Percentiles rank a stretch among this genome's conserved stretches.
These are phyloP conservation scores for Microcyclospora pomicola DNA, from an alignment of 2,329 filamentous ascomycete genomes.

Conservation along the genomic window DNA sequence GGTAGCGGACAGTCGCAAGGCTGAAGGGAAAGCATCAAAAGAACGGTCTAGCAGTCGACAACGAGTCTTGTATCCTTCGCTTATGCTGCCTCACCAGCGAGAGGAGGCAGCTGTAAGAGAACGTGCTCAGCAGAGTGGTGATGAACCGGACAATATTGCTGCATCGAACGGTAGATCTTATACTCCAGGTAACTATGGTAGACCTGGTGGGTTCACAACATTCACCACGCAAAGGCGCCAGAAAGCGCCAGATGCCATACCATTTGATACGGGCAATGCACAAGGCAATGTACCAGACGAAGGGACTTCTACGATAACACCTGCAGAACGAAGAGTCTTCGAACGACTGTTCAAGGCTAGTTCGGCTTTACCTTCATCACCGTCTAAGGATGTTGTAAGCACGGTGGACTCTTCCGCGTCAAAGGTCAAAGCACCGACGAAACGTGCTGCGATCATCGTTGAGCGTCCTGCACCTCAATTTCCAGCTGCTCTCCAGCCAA, in stretches of 20 bases:
- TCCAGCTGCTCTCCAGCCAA: constrained; percentile 4
- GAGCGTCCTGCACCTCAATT: constrained; percentile 2
- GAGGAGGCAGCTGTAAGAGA: too few species aligned
- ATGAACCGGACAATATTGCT: too few species aligned
- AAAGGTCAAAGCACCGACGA: too few species aligned
- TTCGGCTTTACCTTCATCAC: too few species aligned
- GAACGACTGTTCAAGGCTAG: constrained; percentile 6
- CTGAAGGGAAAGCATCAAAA: neutral
- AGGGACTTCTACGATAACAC: constrained; percentile 9
- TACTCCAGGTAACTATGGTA: too few species aligned
- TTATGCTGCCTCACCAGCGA: too few species aligned
- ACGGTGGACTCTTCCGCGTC: too few species aligned
- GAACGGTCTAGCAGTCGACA: neutral
- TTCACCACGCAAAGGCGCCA: too few species aligned
- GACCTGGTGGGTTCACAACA: too few species aligned
- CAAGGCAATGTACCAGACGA: neutral
- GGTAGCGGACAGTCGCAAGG: neutral
- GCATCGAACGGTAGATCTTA: neutral
- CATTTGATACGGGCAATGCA: neutral
- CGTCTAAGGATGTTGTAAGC: too few species aligned
- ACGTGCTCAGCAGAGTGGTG: too few species aligned
- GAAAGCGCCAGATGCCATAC: neutral
- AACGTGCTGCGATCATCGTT: too few species aligned
- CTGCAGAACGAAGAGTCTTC: constrained; percentile 7
- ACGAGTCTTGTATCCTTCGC: neutral